These are phyloP conservation scores for Gracilariopsis chorda DNA, from an alignment of 23 red algal species.

Conservation along the genomic window DNA sequence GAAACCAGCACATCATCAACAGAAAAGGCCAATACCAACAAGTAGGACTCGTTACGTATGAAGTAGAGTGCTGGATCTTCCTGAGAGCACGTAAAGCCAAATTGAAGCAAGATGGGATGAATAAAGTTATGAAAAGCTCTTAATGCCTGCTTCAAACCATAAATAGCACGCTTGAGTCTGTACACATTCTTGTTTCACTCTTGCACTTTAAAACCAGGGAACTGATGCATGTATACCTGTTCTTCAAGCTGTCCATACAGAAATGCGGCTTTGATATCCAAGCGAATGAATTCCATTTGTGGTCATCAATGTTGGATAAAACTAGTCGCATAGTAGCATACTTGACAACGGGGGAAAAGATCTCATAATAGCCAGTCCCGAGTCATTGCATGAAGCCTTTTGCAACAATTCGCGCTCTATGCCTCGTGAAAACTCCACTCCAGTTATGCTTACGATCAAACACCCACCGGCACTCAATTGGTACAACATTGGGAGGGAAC, in stretches of 20 bases:
- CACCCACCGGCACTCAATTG: neutral
- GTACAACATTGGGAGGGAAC: neutral
- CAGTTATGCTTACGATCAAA: conserved; percentile 26
- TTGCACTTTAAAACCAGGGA: neutral
- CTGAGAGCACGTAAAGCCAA: neutral
- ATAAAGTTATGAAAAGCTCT: neutral
- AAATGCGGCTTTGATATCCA: conserved; percentile 35
- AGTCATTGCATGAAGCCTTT: conserved; percentile 24
- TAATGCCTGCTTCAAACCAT: conserved; percentile 35
- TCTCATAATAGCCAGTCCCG: conserved; percentile 26
- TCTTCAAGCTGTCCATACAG: conserved; percentile 14
- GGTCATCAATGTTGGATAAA: neutral
- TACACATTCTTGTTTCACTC: neutral
- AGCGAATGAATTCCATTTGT: neutral
- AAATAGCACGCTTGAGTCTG: neutral
- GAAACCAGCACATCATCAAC: conserved; percentile 30
- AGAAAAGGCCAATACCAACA: neutral
- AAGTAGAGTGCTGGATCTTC: conserved; percentile 26
- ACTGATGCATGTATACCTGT: conserved; percentile 10
- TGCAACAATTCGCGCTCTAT: conserved; percentile 39
- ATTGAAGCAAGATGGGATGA: neutral
- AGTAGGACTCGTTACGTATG: neutral
- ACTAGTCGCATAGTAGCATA: conserved; percentile 5
- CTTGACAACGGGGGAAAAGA: conserved; percentile 32
- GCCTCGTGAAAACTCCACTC: neutral